These are phyloP conservation scores for Fusarium odoratissimum DNA, from an alignment of 2,329 filamentous ascomycete species.

Conservation along the genomic window DNA sequence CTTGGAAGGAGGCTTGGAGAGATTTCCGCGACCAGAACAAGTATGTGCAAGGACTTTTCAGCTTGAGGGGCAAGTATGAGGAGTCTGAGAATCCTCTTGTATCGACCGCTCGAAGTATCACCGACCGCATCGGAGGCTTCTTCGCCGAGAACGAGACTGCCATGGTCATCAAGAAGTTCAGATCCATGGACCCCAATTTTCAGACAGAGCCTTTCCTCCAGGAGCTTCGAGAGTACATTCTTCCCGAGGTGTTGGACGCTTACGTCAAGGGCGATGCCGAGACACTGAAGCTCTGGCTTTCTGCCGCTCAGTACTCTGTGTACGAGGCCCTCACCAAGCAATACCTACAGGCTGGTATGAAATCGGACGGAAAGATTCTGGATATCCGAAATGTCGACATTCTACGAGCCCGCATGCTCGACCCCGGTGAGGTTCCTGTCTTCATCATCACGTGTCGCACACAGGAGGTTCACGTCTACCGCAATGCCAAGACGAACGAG, in stretches of 20 bases:
- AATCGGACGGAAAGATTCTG: slow-evolving; percentile 93
- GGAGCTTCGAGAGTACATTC: slow-evolving; percentile 96
- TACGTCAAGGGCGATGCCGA: slow-evolving; percentile 97
- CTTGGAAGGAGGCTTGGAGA: slow-evolving; percentile 98
- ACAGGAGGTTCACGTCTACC: slow-evolving; percentile 97
- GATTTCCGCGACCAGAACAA: slow-evolving; percentile 93
- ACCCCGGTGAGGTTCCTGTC: slow-evolving; percentile 89
- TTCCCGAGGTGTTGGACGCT: slow-evolving; percentile 95
- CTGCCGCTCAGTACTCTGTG: slow-evolving; percentile 94
- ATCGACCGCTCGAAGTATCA: slow-evolving; percentile 91
- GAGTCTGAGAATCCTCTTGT: slow-evolving; percentile 98
- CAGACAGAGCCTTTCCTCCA: slow-evolving; percentile 94
- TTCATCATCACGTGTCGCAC: slow-evolving; percentile 98
- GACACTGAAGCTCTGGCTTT: slow-evolving; percentile 93
- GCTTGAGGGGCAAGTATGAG: slow-evolving; percentile 86
- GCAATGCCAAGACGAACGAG: slow-evolving; percentile 88
- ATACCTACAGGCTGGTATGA: slow-evolving; percentile 91
- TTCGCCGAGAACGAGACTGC: slow-evolving; percentile 99
- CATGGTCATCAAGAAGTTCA: slow-evolving; percentile 97
- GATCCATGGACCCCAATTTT: slow-evolving; percentile 94
- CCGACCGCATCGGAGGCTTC: slow-evolving; percentile 91
- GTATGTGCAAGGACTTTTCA: slow-evolving; percentile 88
- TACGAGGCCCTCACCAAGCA: slow-evolving; percentile 98
- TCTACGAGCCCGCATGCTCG: slow-evolving; percentile 80
- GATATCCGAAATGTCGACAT: slow-evolving; percentile 97